Evolutionary conservation across 78 protist species (phyloP), one percentile per base, ranked within the genome.

Genomic region (Guillardia theta): DNA sequence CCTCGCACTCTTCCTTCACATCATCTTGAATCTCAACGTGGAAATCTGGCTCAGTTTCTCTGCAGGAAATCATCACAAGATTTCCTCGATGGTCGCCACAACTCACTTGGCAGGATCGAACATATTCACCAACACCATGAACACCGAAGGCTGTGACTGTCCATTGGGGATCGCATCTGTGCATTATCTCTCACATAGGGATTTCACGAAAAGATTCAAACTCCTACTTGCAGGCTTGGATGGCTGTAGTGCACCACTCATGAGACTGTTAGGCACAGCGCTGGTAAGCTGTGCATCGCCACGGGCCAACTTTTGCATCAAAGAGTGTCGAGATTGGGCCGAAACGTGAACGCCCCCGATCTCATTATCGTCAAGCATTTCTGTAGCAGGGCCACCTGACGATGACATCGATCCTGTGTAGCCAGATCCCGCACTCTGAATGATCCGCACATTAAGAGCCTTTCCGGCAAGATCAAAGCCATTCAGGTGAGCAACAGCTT

Each of bases 31-130:
- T 80, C 37, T 80, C 90, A 22, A 80, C 21, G 48, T 80, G 90
- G 90, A 80, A 80, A 6, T 80, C 50, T 5, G 90, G 90, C 37
- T 80, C 90, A 12, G 12, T 30, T 30, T 80, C 90, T 44, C 87
- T 76, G 87, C 87, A 6, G n/a, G 37, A n/a, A 6, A 64, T 64
- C 43, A 15, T 10, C 15, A 15, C 58, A 10, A 10, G 30, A 10
- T 15, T 15, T 10, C 58, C 58, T 50, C 30, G 15, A 50, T 15
- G 10, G 30, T 50, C 30, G 58, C 58, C 58, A 12, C 80, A 15
- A 64, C 80, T 9, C 80, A 76, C 90, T 80, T 39, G 46, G 90
- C 90, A 10, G 90, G 90, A 30, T 80, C 90, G 48, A 80, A 80
- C 90, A 80, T 80, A 30, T 80, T 80, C 27, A 24, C 24, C 37